These are phyloP conservation scores for Saccharomycopsis fibuligera DNA, from an alignment of 805 yeast genomes.

Conservation along the genomic window DNA sequence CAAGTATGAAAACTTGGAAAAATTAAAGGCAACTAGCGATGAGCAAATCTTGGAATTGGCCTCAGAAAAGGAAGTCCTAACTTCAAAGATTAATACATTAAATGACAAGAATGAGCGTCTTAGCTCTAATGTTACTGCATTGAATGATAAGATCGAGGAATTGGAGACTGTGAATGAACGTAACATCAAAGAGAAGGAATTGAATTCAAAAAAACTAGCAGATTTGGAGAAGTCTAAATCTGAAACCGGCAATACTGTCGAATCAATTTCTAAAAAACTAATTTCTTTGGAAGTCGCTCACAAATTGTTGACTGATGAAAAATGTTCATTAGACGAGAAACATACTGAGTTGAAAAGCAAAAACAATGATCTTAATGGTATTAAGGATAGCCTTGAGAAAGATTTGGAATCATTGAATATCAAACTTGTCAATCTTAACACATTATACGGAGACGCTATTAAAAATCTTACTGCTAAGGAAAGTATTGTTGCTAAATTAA, in stretches of 20 bases:
- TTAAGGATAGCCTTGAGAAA: no score
- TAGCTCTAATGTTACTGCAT: neutral
- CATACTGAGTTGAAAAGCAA: conserved; percentile 10
- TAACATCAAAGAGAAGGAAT: conserved; percentile 13
- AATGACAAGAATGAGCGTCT: neutral
- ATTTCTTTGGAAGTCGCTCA: conserved; percentile 18
- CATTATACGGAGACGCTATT: neutral
- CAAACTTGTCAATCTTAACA: no score
- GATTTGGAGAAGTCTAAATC: conserved; percentile 22
- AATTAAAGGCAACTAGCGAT: neutral
- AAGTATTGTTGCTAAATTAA: neutral
- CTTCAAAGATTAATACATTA: neutral
- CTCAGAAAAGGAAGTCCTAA: conserved; percentile 22
- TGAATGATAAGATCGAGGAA: neutral
- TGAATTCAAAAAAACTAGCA: conserved; percentile 7
- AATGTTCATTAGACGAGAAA: conserved; percentile 9
- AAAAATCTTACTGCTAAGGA: neutral
- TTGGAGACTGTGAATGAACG: neutral
- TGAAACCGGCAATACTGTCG: conserved; percentile 19
- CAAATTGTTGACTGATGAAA: conserved; percentile 9
- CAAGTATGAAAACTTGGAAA: neutral
- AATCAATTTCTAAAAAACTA: conserved; percentile 14
- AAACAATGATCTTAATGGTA: neutral
- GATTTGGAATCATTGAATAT: neutral
- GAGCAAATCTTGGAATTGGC: conserved; percentile 26